Base-by-base conservation (phyloP, 768 basidiomycete species). In the Russula foetens region DNA sequence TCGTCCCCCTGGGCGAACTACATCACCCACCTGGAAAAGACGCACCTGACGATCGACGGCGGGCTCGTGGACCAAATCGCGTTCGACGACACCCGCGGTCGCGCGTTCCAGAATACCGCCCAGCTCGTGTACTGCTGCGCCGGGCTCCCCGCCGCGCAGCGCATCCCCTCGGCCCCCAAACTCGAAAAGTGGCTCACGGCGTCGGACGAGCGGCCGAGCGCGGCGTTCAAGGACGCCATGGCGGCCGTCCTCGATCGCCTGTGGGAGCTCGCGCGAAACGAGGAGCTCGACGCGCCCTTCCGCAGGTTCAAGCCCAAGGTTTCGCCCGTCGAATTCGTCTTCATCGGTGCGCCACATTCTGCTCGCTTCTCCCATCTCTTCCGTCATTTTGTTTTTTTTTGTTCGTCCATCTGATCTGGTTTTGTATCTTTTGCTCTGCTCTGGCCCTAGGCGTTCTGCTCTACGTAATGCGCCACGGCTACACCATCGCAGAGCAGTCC, bases 381-480 rank as follows among this genome's bases (percentile, higher is more conserved):
- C 9, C 35, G n/a, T 15, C 33, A 14, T 8, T 14, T 26, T 9
- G 0, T 24, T 17, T 5, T 24, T 19, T 23, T 7, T 14, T 15
- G n/a, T n/a, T n/a, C n/a, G n/a, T 35, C 24, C 26, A 7, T 12
- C 14, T 33, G 17, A n/a, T n/a, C n/a, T n/a, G n/a, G n/a, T n/a
- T n/a, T n/a, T n/a, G n/a, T n/a, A n/a, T n/a, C n/a, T n/a, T n/a
- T n/a, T n/a, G n/a, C n/a, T n/a, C n/a, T n/a, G n/a, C n/a, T n/a
- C n/a, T n/a, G n/a, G n/a, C n/a, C n/a, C n/a, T 58, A 91, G 90
- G 88, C 59, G 81, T 90, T 19, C 69, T 90, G n/a, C 73, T 91
- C 11, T 87, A 74, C 65, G 71, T 82, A 2, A 73, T 87, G 56
- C 76, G 77, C 8, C 70, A 76, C 1, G 63, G 58, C 23, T 74